Evolutionary conservation across 2,329 filamentous ascomycete genomes (phyloP).

Genomic region (Nigrospora sphaerica): DNA sequence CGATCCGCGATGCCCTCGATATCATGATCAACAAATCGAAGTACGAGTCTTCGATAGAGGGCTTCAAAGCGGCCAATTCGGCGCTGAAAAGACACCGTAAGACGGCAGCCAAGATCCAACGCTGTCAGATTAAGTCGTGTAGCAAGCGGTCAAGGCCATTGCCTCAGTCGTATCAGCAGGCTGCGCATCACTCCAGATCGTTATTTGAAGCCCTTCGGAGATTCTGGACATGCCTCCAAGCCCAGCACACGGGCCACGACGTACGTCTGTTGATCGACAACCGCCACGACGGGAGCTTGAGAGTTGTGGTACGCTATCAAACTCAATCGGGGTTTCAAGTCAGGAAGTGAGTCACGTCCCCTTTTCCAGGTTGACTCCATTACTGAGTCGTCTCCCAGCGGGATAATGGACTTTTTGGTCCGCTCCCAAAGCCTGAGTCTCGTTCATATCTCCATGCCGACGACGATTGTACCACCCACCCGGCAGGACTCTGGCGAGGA

Average conservation of each 20-base stretch:
- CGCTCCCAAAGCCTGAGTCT: conserved; percentile 4
- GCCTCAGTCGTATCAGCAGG: conserved; percentile 1
- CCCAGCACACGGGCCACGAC: conserved; percentile 6
- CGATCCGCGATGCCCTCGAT: conserved; percentile 1
- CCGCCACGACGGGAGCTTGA: conserved; percentile 1
- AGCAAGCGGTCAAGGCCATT: neutral
- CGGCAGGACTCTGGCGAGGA: neutral
- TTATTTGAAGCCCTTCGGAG: conserved; percentile 4
- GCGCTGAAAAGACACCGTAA: conserved; percentile 8
- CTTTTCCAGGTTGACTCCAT: no score
- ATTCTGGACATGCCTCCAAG: conserved; percentile 7
- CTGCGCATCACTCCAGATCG: conserved; percentile 3
- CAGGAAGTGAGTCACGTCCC: neutral
- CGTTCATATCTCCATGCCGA: conserved; percentile 2
- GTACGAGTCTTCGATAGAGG: conserved; percentile 3
- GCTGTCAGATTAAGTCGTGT: neutral
- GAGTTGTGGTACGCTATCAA: conserved; percentile 4
- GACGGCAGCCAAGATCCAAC: conserved; percentile 5
- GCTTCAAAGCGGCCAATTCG: conserved; percentile 6
- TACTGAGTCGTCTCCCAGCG: neutral
- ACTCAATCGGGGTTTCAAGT: neutral
- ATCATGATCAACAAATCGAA: conserved; percentile 5
- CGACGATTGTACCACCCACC: neutral
- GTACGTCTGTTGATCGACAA: conserved; percentile 3
- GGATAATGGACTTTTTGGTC: conserved; percentile 3